Base-by-base conservation (phyloP, 2,329 filamentous ascomycete genomes). In the Cercospora sp. region DNA sequence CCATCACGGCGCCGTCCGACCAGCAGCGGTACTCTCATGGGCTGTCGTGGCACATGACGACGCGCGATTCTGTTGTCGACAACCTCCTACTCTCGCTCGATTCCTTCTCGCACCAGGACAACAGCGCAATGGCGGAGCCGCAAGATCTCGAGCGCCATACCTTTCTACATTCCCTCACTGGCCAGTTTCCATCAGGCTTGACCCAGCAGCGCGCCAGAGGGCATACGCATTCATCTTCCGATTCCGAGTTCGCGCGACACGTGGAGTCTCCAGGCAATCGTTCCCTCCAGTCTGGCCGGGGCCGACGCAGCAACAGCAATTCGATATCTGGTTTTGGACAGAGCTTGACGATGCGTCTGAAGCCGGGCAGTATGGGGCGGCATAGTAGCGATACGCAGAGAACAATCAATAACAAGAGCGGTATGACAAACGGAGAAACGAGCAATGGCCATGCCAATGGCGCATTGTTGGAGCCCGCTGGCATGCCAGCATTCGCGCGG, bases 71-170 rank as follows among this genome's bases (percentile, higher is more conserved):
- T 39, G 89, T 99, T 73, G 93, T 99, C 68, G 91, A 95, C 80
- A 96, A 97, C 80, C 95, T 99, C 90, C 88, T 98, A 69, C 85
- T 95, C 72, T 97, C 94, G 48, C 89, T 99, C 71, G 94, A 97
- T 80, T 91, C 94, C 79, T 89, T 94, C 77, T 90, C 86, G 20
- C 68, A 66, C 33, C 60, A 58, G 20, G 68, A 70, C 67, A 51
- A 69, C 23, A 59, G 42, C 18, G 64, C 39, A 26, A 69, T 70
- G 64, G 67, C 64, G 53, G 68, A 68, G n/a, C 51, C 60, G 26
- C 65, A 72, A 28, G 70, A 73, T 39, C 63, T 67, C 45, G 71
- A 73, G 39, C 65, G 67, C 33, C 67, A 65, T 30, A 68, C 66
- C 48, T 72, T 69, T 57, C 70, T 72, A 33, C 66, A 66, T 7